Percentiles rank a stretch among this genome's conserved stretches.
Evolutionary conservation across 345 rosid species (phyloP).

Genomic region (Anastatica hierochuntica): DNA sequence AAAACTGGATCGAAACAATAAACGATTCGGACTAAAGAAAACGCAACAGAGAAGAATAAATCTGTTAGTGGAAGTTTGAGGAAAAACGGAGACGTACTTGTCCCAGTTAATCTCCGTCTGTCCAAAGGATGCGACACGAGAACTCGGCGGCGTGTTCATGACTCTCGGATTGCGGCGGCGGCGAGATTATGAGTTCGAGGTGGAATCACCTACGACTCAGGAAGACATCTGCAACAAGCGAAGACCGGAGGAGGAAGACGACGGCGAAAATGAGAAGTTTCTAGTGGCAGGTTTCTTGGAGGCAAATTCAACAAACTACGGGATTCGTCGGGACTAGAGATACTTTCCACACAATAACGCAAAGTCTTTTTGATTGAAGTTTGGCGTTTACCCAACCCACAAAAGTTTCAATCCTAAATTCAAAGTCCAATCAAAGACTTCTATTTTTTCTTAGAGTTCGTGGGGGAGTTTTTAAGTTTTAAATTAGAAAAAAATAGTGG

Average conservation of each 20-base stretch:
- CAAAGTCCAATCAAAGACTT: too few relatives aligned
- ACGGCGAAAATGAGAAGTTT: background rate
- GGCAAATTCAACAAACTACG: constrained; percentile 17
- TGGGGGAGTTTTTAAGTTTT: too few relatives aligned
- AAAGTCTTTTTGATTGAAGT: too few relatives aligned
- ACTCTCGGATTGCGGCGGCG: constrained; percentile 7
- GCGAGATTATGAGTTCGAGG: constrained; percentile 4
- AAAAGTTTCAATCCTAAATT: too few relatives aligned
- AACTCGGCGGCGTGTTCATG: constrained; percentile 44
- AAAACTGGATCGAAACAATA: too few relatives aligned
- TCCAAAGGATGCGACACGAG: constrained; percentile 49
- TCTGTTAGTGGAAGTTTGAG: background rate
- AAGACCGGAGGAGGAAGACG: background rate
- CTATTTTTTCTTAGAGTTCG: too few relatives aligned
- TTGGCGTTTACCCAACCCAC: too few relatives aligned
- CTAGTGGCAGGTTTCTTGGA: constrained; percentile 25
- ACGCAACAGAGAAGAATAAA: background rate
- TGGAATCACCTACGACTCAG: background rate
- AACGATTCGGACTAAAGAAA: too few relatives aligned
- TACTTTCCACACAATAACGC: too few relatives aligned
- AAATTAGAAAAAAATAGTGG: too few relatives aligned
- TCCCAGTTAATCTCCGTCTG: constrained; percentile 97
- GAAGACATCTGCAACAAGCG: too few relatives aligned
- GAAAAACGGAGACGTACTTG: constrained; percentile 41
- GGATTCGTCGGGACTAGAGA: constrained; percentile 6